Evolutionary conservation across 495 filamentous ascomycete genomes (phyloP), one percentile per base, ranked within the genome.

Genomic region (Darksidea phi): DNA sequence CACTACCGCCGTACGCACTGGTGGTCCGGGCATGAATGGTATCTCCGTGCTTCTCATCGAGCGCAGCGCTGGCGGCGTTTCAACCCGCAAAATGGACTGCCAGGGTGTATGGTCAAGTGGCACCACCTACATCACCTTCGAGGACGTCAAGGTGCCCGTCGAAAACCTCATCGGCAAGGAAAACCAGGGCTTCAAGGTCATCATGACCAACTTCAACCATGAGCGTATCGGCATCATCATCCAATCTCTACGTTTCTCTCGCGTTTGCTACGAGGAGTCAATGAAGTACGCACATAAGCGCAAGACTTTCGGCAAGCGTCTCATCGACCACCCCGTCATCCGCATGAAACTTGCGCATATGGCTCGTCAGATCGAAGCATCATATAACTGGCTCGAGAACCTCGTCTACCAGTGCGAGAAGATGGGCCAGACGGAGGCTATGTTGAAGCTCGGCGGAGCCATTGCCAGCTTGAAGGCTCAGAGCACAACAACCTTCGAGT

Each of bases 211-310:
- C 81, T 98, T 98, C 81, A 98, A 98, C 82, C 94, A 97, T 81
- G 94, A 97, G 77, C 88, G 94, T 51, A 90, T 98, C 62, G 94
- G 94, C 48, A 97, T 97, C 74, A 91, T 97, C 75, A 98, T 98
- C 79, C 94, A 98, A 76, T 95, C 87, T 64, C 72, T 94, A 54
- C 92, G 94, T 58, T 97, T 98, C 84, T 85, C 90, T 32, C 91
- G 94, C 70, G 94, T 98, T 59, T 96, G 91, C 84, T 97, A 89
- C 77, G 93, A 97, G 72, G 94, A 97, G 74, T 87, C 88, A 13
- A 82, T 97, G 73, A 95, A 95, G 71, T 97, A 96, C 78, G 93
- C 90, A 32, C 86, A 95, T 85, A 97, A 97, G 84, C 90, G 94
- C 57, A 82, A 82, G 48, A 97, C 94, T 4, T 98, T 98, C 67